phyloP scores from a whole-genome alignment of 78 protist genomes.

The Dictyostelium brefeldianum region DNA sequence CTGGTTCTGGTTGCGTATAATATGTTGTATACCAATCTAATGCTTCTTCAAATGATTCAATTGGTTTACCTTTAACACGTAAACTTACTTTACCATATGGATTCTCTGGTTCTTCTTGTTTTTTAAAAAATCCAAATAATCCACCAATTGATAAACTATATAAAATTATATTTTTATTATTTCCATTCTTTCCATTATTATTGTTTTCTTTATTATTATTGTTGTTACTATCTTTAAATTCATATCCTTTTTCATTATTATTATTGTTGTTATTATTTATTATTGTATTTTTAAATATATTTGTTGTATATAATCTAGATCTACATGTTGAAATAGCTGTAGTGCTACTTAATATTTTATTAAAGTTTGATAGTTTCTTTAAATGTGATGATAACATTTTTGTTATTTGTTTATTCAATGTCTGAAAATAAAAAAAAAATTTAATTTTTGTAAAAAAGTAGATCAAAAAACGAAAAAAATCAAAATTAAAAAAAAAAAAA shows the following conservation, averaged over 20 bases:
- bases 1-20: conserved; percentile 28
- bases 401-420: too few species aligned
- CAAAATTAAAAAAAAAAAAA: too few species aligned
- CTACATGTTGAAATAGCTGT: neutral
- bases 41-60: conserved; percentile 37
- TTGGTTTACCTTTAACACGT: conserved; percentile 6
- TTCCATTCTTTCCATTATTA: too few species aligned
- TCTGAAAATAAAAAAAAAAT: too few species aligned
- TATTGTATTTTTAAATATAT: neutral
- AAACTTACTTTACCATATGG: neutral
- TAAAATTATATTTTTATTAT: neutral
- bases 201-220: neutral
- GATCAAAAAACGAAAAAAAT: too few species aligned
- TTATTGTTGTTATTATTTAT: neutral
- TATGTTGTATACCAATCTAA: conserved; percentile 64
- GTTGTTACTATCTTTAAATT: neutral
- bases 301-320: neutral
- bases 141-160: conserved; percentile 34
- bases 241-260: neutral
- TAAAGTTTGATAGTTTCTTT: too few species aligned
- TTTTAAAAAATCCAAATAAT: conserved; percentile 5
- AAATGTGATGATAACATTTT: too few species aligned
- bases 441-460: too few species aligned
- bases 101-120: conserved; percentile 5
- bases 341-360: too few species aligned